Base-by-base conservation (phyloP, 345 rosid genomes). In the Linum usitatissimum region DNA sequence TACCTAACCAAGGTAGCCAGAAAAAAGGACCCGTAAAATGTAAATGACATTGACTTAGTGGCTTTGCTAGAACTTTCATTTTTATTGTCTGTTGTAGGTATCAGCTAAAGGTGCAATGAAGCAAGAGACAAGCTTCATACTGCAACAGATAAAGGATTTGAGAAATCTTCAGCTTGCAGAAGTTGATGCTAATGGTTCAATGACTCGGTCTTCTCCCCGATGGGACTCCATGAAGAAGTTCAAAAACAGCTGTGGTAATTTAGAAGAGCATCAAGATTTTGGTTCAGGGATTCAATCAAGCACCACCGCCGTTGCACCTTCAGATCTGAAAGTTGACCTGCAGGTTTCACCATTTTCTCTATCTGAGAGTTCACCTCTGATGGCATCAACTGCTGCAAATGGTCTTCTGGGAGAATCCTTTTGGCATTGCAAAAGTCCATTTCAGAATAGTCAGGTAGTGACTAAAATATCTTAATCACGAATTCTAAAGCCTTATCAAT, bases 71-170 rank as follows among this genome's bases (percentile, higher is more conserved):
- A 53, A 13, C 12, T 9, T 20, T 28, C 48, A 20, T 18, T 62
- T 6, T 23, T 15, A 18, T 59, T 63, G 53, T 69, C 31, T 57
- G 34, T 76, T 76, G 68, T 81, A 85, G 83, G 63, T 53, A 64
- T 67, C 66, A 51, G 7, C 13, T 18, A 59, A 64, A 20, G 59
- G 70, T 48, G 67, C 53, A 63, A 67, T 65, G 63, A 70, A 67
- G 72, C 76, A 71, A 58, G 70, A 73, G 15, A 60, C 70, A 49
- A 68, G 78, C 65, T 76, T 70, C 67, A 76, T 86, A 68, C 61
- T 81, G 78, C 86, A 76, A 68, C 93, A 91, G 78, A 84, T 91
- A 77, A 84, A 86, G 65, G 85, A 84, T 68, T 62, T 86, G 77
- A 75, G 80, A 72, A 80, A 66, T 73, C 75, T 85, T 76, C 84